Base-by-base conservation (phyloP, 192 early-diverging fungal genomes). In the Backusella liffmaniae region DNA sequence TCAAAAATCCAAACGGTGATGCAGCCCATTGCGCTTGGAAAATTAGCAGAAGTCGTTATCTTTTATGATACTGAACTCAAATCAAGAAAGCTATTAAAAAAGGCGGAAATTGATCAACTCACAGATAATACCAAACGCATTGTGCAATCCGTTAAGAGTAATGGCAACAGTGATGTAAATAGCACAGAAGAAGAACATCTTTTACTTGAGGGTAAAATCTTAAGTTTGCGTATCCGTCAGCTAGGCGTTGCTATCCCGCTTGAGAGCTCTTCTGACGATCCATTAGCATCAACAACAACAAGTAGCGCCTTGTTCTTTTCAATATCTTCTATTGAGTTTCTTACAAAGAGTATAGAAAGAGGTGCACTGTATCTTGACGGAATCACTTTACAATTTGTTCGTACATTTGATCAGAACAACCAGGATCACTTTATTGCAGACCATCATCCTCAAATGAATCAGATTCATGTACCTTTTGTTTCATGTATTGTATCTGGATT, bases 301-400 rank as follows among this genome's bases (percentile, higher is more conserved):
- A 26, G 23, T 34, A 82, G 88, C 7, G 92, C 92, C 5, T 85
- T 94, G 16, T 65, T 95, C 34, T 79, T 94, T 39, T 89, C 90
- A 6, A 79, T 89, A 0, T 75, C 84, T 3, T 85, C 83, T 3
- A 86, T 95, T 53, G 42, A 80, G 10, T 85, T 95, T 65, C 53
- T 80, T 21, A 90, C 92, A 30, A 86, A 86, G 68, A 87, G 87
- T 44, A 85, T 90, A 4, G 85, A 88, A 73, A 87, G 79, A 8
- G 88, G 86, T 32, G 82, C 76, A 15, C 88, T 88, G n/a, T 77
- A 80, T 15, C 75, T 95, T 41, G 84, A 76, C 8, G 84, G 91
- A n/a, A 82, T 93, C 7, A 84, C 84, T 62, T 73, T 92, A 21
- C 93, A 94, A 73, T 95, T 94, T 76, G 92, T 94, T 18, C 76